Evolutionary conservation across 1,284 basidiomycete genomes (phyloP), one percentile per base, ranked within the genome.

Genomic region (Heliocybe sulcata): DNA sequence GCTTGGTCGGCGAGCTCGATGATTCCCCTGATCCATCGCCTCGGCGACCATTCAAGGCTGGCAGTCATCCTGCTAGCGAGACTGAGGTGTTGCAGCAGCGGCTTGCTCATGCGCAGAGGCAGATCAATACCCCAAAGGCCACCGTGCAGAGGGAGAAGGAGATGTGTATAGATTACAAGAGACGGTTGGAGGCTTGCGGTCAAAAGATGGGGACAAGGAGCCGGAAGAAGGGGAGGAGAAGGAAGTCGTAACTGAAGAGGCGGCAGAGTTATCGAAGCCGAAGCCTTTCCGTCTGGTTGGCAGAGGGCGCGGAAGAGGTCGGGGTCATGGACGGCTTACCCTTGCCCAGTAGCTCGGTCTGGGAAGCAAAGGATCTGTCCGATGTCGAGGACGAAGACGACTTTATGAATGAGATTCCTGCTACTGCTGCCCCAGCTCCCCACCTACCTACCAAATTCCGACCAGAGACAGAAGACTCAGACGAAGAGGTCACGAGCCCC

Each of bases 71-170:
- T 38, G 79, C 74, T 63, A 89, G 87, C 65, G 90, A 92, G 67
- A 82, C 90, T 45, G 90, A 92, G 63, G 81, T 82, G 0, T 72
- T 92, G 20, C 85, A 90, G 58, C 85, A 90, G 62, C 77, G 85
- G 26, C 76, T 93, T 35, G 85, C 88, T 12, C 90, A 92, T 68
- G 88, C 91, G 6, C 88, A 92, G 64, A 73, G 89, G 54, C 87
- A 90, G 64, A 87, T 94, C 63, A 80, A 77, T 58, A 91, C 90
- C 3, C 77, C 93, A 57, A 88, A 90, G 65, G 81, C 83, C 47
- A 85, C 85, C 1, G 66, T 94, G 49, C 82, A 84, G 64, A 77
- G 89, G 56, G 91, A 93, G 74, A 92, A 92, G 70, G 85, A 88
- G 72, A 69, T 83, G 59, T 79, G 84, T 50, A 80, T 91, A 66